Conservation (phyloP, 2,329 filamentous ascomycete genomes). For the Ploettnerulaceae sp. region DNA sequence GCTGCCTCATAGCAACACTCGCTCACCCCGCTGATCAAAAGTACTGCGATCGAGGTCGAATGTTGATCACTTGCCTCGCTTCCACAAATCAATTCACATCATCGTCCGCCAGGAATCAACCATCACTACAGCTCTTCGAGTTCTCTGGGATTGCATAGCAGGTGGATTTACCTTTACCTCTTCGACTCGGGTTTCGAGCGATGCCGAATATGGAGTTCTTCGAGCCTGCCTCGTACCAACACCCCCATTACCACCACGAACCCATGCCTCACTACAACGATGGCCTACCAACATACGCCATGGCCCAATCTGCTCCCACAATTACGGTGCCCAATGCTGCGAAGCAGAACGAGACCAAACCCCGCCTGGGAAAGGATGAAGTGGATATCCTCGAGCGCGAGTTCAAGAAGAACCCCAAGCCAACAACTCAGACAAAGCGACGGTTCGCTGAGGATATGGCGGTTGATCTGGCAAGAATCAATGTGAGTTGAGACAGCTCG, state of each 20-base stretch:
- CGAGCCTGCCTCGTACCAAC: conserved; percentile 23
- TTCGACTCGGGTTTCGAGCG: conserved; percentile 11
- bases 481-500: conserved; percentile 51
- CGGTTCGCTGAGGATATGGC: conserved; percentile 56
- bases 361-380: conserved; percentile 51
- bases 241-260: conserved; percentile 23
- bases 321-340: conserved; percentile 23
- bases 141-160: conserved; percentile 12
- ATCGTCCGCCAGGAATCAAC: neutral
- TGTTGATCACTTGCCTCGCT: too few relatives aligned
- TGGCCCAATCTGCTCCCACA: conserved; percentile 33
- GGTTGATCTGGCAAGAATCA: conserved; percentile 60
- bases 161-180: conserved; percentile 8
- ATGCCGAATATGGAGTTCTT: conserved; percentile 29
- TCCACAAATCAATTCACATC: too few relatives aligned
- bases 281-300: conserved; percentile 20
- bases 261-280: conserved; percentile 21
- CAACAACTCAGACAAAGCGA: conserved; percentile 57
- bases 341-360: conserved; percentile 32
- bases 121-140: conserved; percentile 4
- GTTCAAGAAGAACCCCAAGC: conserved; percentile 61
- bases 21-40: neutral
- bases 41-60: too few relatives aligned
- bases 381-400: conserved; percentile 55
- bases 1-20: conserved; percentile 6